Evolutionary conservation across 1,284 basidiomycete species (phyloP), one percentile per base, ranked within the genome.

Genomic region (Meira nashicola): DNA sequence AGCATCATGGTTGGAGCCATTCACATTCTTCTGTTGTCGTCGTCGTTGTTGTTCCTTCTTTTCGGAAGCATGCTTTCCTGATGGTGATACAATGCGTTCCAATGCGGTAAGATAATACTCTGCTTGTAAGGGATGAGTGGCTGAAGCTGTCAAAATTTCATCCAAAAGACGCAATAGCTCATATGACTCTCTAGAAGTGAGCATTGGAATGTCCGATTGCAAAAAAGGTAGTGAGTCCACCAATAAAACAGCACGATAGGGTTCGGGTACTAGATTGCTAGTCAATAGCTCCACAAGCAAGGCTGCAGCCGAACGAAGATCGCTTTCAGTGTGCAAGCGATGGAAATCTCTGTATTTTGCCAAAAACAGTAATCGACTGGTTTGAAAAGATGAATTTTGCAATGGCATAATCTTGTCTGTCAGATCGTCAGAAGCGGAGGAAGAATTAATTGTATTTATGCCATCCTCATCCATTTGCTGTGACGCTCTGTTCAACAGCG

Each of bases 291-390:
- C 68, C 4, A 75, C 67, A 1, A 77, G 64, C 12, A 71, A 41
- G 5, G 58, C 60, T 1, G 74, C 74, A 6, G 75, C 74, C 5
- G 63, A 65, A 10, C 55, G 48, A 62, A 66, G 64, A 9, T 67
- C 58, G 2, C 57, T 59, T 39, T 65, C 64, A 2, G 66, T 59
- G 49, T 70, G 73, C 0, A 71, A 55, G 1, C 67, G 58, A 53
- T 70, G 73, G 48, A 77, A 75, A 54, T 76, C 74, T 40, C 73
- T 63, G 62, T 75, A 75, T 58, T 67, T 64, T 23, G 71, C 69
- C 19, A 75, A 66, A 57, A 77, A 77, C 1, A 67, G 64, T 9
- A 77, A 66, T 23, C 71, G 63, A 21, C 65, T 63, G 1, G 70
- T 70, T 39, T 70, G 70, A 52, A 70, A 67, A 28, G 62, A 64